Base-by-base conservation (phyloP, 169 alveolate species). In the Plasmodium berghei region DNA sequence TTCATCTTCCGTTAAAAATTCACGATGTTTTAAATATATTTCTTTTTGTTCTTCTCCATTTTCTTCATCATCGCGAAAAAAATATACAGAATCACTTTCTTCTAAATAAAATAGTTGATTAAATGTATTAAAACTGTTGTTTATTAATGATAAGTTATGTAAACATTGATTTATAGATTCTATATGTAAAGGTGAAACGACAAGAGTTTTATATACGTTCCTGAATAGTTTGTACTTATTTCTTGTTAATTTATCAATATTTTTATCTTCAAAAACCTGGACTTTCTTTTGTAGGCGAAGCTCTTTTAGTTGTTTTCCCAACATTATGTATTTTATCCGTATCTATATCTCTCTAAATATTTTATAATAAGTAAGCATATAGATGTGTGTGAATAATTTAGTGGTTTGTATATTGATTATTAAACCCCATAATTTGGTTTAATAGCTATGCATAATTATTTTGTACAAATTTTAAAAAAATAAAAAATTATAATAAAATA, bases 1-100 rank as follows among this genome's bases (percentile, higher is more conserved):
- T 83, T 83, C 90, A 55, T 83, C 90, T 49, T 54, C 42, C 24
- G 90, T 83, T 72, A 83, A 48, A 49, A 83, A 83, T 28, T 83
- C 90, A n/a, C 85, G 34, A 62, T 83, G 86, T 28, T 83, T 83
- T 49, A 58, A 61, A 48, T 69, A 83, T 2, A 83, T n/a, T 24
- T 83, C 86, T n/a, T 10, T 61, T 18, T 83, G 34, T 42, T 10
- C 22, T 62, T 64, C 24, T 48, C 52, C 73, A 9, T 75, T 22
- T 66, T 62, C 67, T 2, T 66, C 62, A 48, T 67, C 5, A 34
- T 34, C 42, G 8, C 8, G 42, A 28, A 64, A 69, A 55, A 14
- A 24, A 34, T 55, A 5, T 20, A 22, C 6, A 20, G 24, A 46
- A 69, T 70, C 86, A 5, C 49, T 55, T 16, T 83, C 86, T 62